phyloP scores from a whole-genome alignment of 2,329 filamentous ascomycete genomes.

The Pyrenophora tritici-repentis region DNA sequence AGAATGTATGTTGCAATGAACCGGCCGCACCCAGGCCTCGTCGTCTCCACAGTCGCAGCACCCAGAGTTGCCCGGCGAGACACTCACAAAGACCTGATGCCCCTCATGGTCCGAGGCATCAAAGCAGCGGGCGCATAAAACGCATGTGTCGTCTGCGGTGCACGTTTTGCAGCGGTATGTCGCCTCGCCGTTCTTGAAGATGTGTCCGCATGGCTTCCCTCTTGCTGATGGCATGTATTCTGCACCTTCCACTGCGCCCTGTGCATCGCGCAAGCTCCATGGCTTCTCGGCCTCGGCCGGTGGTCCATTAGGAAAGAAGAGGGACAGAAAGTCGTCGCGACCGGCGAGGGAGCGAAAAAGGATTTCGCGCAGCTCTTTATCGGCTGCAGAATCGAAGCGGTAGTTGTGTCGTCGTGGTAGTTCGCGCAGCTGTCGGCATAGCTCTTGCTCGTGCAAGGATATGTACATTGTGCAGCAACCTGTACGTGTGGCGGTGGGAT shows the following conservation, averaged over 20 bases:
- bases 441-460: slow-evolving; percentile 70
- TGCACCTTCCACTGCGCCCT: slow-evolving; percentile 89
- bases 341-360: slow-evolving; percentile 88
- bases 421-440: slow-evolving; percentile 80
- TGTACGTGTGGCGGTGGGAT: slow-evolving; percentile 20
- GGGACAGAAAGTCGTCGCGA: slow-evolving; percentile 72
- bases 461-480: slow-evolving; percentile 50
- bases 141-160: slow-evolving; percentile 91
- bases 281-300: slow-evolving; percentile 59
- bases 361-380: slow-evolving; percentile 71
- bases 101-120: slow-evolving; percentile 93
- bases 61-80: slow-evolving; percentile 88
- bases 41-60: slow-evolving; percentile 97
- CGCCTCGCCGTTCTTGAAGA: slow-evolving; percentile 92
- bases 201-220: slow-evolving; percentile 94
- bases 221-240: slow-evolving; percentile 92
- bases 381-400: slow-evolving; percentile 74
- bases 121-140: slow-evolving; percentile 91
- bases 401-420: slow-evolving; percentile 75
- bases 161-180: slow-evolving; percentile 95
- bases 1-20: slow-evolving; percentile 94
- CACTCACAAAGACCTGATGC: slow-evolving; percentile 86
- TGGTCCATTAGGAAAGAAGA: slow-evolving; percentile 81
- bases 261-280: slow-evolving; percentile 82
- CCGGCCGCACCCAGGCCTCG: slow-evolving; percentile 87